A percentile compares a stretch with the other conserved stretches of the same genome.
phyloP scores from a whole-genome alignment of 2,329 filamentous ascomycete species.

The Diaporthe nobilis region DNA sequence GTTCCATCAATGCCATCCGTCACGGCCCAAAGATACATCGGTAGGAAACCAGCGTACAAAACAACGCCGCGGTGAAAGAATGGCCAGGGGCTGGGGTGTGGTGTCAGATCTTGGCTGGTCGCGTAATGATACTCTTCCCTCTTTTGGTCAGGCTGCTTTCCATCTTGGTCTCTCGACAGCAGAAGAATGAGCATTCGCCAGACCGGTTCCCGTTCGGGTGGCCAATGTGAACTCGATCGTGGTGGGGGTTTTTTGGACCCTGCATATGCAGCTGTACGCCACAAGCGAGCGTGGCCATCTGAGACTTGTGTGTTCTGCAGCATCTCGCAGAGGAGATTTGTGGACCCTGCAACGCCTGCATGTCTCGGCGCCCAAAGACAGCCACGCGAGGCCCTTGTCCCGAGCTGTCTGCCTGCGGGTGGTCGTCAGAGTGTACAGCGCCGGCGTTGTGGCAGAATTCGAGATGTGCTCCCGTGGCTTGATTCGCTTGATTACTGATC shows the following conservation, averaged over 20 bases:
- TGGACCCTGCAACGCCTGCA: constrained; percentile 21
- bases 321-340: background rate
- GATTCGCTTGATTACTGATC: background rate
- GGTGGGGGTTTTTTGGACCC: background rate
- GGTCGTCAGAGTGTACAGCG: background rate
- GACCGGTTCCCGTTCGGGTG: background rate
- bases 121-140: background rate
- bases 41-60: background rate
- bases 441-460: background rate
- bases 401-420: background rate
- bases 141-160: background rate
- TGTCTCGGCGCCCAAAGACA: background rate
- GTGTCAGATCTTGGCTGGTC: background rate
- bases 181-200: background rate
- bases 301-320: background rate
- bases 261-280: constrained; percentile 17
- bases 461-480: background rate
- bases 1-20: background rate
- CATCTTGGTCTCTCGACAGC: background rate
- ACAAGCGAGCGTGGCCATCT: constrained; percentile 6
- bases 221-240: background rate
- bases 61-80: background rate
- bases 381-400: background rate
- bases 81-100: background rate
- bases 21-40: background rate